Evolutionary conservation across 441 rosid genomes (phyloP).

Genomic region (Cnidoscolus chayamansa): DNA sequence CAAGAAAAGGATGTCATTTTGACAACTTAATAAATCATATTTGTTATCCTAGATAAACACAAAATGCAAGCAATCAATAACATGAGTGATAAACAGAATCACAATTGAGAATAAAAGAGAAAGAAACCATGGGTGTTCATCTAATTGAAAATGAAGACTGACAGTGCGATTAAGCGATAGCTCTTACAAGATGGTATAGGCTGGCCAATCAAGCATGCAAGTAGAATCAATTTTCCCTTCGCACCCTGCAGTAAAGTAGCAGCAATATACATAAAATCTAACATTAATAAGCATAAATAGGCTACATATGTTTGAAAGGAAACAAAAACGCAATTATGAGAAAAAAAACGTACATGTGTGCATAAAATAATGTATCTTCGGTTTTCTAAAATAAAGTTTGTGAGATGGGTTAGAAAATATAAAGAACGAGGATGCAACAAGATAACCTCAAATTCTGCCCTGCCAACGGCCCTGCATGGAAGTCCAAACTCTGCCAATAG

Average conservation of each 20-base stretch:
- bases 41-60: background rate
- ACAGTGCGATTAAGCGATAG: background rate
- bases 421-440: background rate
- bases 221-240: constrained; percentile 67
- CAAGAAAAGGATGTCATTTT: background rate
- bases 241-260: constrained; percentile 39
- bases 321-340: background rate
- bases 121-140: background rate
- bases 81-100: background rate
- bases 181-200: constrained; percentile 43
- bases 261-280: background rate
- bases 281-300: background rate
- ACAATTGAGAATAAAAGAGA: background rate
- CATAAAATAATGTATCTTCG: background rate
- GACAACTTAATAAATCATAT: too few relatives aligned
- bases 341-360: too few relatives aligned
- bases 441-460: constrained; percentile 76
- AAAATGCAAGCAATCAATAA: background rate
- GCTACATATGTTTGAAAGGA: background rate
- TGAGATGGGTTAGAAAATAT: too few relatives aligned
- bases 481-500: constrained; percentile 63
- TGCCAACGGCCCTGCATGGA: constrained; percentile 63
- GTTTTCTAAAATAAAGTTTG: background rate
- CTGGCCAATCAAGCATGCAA: constrained; percentile 59
- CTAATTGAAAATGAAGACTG: background rate